Evolutionary conservation across 2,329 filamentous ascomycete genomes (phyloP).

Genomic region (Clonostachys rhizophaga): DNA sequence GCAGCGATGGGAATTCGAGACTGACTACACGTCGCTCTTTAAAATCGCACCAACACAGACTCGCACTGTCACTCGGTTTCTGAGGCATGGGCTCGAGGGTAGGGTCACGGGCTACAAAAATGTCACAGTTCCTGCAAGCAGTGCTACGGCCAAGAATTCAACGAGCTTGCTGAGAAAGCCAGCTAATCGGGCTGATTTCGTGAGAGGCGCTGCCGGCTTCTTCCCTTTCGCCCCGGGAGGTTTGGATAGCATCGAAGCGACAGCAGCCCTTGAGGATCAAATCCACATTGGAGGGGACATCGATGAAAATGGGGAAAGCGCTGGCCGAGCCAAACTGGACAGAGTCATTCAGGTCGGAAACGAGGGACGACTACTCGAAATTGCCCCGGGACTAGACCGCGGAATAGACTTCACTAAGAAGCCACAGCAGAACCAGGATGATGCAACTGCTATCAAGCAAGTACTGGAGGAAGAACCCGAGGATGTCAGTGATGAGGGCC

Average conservation of each 20-base stretch:
- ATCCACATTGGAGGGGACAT: slow-evolving; percentile 46
- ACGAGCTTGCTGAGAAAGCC: slow-evolving; percentile 86
- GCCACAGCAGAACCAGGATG: slow-evolving; percentile 52
- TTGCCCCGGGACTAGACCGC: slow-evolving; percentile 76
- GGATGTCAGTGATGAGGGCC: slow-evolving; percentile 21
- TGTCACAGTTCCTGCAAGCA: slow-evolving; percentile 85
- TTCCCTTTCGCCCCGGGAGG: slow-evolving; percentile 93
- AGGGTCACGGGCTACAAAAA: slow-evolving; percentile 91
- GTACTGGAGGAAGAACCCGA: slow-evolving; percentile 49
- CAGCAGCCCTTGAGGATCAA: slow-evolving; percentile 79
- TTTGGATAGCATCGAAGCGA: slow-evolving; percentile 78
- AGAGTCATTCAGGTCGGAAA: slow-evolving; percentile 78
- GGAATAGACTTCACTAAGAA: slow-evolving; percentile 69
- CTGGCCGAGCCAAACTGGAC: slow-evolving; percentile 55
- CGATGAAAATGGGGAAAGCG: slow-evolving; percentile 24
- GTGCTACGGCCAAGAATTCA: slow-evolving; percentile 90
- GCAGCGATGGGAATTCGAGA: slow-evolving; percentile 79
- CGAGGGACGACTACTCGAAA: slow-evolving; percentile 73
- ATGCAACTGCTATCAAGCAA: slow-evolving; percentile 66
- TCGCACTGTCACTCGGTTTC: slow-evolving; percentile 90
- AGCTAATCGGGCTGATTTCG: slow-evolving; percentile 82
- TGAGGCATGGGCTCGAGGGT: slow-evolving; percentile 85
- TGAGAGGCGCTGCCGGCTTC: slow-evolving; percentile 87
- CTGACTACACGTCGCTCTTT: slow-evolving; percentile 80
- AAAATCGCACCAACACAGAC: slow-evolving; percentile 86